Percentiles rank a stretch among this genome's conserved stretches.
Conservation (phyloP, 2,329 filamentous ascomycete species). For the Cladosporium sp. region DNA sequence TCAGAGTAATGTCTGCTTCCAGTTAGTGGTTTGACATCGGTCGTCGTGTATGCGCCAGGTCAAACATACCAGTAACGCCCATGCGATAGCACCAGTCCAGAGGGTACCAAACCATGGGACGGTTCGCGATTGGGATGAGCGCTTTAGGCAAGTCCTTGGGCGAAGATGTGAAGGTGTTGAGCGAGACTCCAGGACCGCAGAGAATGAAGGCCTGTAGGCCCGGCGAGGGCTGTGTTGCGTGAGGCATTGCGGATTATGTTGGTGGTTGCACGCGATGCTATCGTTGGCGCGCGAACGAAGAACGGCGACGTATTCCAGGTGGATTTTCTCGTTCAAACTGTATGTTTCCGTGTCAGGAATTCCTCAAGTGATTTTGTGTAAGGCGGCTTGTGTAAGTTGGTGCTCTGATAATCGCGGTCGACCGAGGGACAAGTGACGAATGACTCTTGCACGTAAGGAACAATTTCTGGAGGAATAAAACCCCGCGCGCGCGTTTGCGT, state of each 20-base stretch:
- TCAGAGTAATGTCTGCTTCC: slow-evolving; percentile 54
- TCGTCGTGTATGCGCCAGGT: not conserved
- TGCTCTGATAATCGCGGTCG: not conserved
- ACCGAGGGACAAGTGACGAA: not conserved
- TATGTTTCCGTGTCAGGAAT: not conserved
- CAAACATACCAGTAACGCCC: slow-evolving; percentile 65
- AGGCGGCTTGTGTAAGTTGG: not conserved
- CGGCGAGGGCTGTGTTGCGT: slow-evolving; percentile 71
- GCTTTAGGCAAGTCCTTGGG: slow-evolving; percentile 81
- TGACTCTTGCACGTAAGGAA: not conserved
- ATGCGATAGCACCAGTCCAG: slow-evolving; percentile 82
- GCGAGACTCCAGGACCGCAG: slow-evolving; percentile 78
- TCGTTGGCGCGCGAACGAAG: not conserved
- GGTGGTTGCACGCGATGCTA: not conserved
- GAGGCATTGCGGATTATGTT: slow-evolving; percentile 59
- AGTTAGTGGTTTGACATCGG: not conserved
- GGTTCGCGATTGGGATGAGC: slow-evolving; percentile 76
- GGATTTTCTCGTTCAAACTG: not conserved
- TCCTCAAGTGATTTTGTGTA: not conserved
- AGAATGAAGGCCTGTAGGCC: slow-evolving; percentile 82
- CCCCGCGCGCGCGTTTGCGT: not conserved
- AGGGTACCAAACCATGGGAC: slow-evolving; percentile 88
- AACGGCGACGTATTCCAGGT: not conserved
- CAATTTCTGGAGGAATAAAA: not conserved
- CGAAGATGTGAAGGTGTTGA: slow-evolving; percentile 79